These are phyloP conservation scores for Scheffersomyces stambukii DNA, from an alignment of 1,139 yeast species.

Conservation along the genomic window DNA sequence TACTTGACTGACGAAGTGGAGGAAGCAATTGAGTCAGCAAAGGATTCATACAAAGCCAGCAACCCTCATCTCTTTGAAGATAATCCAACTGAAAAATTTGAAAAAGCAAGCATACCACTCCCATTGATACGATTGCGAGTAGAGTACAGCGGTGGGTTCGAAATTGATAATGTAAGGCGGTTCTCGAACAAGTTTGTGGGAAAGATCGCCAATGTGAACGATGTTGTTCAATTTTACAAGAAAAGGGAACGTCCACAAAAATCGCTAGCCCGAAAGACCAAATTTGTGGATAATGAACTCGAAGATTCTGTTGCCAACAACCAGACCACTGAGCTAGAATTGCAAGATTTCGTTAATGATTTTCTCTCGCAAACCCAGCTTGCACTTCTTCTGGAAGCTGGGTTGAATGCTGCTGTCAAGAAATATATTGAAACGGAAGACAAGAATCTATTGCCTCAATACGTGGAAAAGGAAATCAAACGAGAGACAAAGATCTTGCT, in stretches of 20 bases:
- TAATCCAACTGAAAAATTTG: constrained; percentile 10
- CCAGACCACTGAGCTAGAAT: constrained; percentile 15
- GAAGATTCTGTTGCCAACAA: constrained; percentile 14
- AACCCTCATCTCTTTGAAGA: constrained; percentile 24
- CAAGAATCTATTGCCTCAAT: constrained; percentile 61
- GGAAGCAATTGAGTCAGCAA: constrained; percentile 57
- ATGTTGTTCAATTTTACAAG: constrained; percentile 71
- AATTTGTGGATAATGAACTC: constrained; percentile 19
- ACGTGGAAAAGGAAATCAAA: constrained; percentile 63
- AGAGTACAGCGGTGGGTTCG: constrained; percentile 86
- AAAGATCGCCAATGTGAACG: constrained; percentile 82
- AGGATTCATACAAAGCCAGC: constrained; percentile 41
- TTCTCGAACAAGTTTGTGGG: constrained; percentile 91
- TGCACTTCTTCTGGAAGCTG: constrained; percentile 69
- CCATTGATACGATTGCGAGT: constrained; percentile 82
- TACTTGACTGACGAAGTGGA: constrained; percentile 66
- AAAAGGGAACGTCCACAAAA: constrained; percentile 21
- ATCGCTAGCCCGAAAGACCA: constrained; percentile 11
- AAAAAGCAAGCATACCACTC: constrained; percentile 40
- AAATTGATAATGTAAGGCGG: constrained; percentile 85
- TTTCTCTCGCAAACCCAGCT: constrained; percentile 61
- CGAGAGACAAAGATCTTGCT: constrained; percentile 58
- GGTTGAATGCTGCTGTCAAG: constrained; percentile 69
- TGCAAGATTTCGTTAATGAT: constrained; percentile 41
- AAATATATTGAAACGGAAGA: constrained; percentile 81